A percentile compares a stretch with the other conserved stretches of the same genome.
Evolutionary conservation across 2,329 filamentous ascomycete species (phyloP).

Genomic region (Penicillium brasilianum): DNA sequence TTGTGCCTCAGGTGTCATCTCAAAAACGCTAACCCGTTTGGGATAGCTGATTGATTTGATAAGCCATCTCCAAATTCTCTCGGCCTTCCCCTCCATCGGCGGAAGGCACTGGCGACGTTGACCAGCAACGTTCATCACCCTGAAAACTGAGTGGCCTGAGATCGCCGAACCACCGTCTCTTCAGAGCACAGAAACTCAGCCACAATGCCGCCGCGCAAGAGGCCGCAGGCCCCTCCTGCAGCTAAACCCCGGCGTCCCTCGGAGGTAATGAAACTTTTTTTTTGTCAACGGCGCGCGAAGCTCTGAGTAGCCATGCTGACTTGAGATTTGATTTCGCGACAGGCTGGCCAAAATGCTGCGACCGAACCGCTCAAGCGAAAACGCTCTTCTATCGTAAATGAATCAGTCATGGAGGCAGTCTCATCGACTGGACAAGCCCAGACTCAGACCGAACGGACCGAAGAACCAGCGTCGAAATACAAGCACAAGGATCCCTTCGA

Average conservation of each 20-base stretch:
- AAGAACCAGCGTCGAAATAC: slow-evolving; percentile 31
- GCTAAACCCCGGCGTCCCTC: slow-evolving; percentile 34
- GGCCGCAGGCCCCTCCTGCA: slow-evolving; percentile 39
- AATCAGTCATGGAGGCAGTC: slow-evolving; percentile 27
- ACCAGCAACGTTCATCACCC: slow-evolving; percentile 9
- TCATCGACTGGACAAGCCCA: not conserved
- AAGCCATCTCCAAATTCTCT: slow-evolving; percentile 34
- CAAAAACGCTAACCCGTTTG: slow-evolving; percentile 16
- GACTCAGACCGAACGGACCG: slow-evolving; percentile 22
- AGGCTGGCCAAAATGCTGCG: slow-evolving; percentile 26
- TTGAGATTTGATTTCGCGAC: not conserved
- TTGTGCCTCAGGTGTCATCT: slow-evolving; percentile 23
- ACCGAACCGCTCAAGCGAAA: slow-evolving; percentile 36
- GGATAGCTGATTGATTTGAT: slow-evolving; percentile 28
- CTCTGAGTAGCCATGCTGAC: slow-evolving; percentile 19
- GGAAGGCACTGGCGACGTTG: slow-evolving; percentile 8
- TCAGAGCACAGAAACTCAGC: slow-evolving; percentile 15
- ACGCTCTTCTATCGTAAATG: slow-evolving; percentile 36
- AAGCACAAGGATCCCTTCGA: slow-evolving; percentile 57
- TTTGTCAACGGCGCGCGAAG: slow-evolving; percentile 16
- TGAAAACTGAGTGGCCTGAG: slow-evolving; percentile 19
- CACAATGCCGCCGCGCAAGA: slow-evolving; percentile 46
- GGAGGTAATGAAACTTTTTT: slow-evolving; percentile 43
- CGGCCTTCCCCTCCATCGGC: slow-evolving; percentile 31
- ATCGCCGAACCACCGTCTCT: slow-evolving; percentile 8